Conservation (phyloP, 2,329 filamentous ascomycete species). For the Pyrenophora graminea region DNA sequence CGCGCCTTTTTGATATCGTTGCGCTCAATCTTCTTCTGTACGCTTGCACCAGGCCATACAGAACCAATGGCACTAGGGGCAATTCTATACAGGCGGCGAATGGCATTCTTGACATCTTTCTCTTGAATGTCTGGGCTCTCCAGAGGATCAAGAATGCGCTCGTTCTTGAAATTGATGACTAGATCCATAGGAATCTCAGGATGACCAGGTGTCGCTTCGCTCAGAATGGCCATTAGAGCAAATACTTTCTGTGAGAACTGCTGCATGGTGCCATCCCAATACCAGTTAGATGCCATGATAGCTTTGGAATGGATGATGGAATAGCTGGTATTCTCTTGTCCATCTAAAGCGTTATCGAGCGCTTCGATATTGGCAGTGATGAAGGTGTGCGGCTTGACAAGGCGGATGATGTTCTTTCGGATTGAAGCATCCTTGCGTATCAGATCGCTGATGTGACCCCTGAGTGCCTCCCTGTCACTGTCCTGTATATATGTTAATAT, state of each 20-base stretch:
- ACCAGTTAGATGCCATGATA: not conserved
- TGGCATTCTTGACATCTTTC: not conserved
- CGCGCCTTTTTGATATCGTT: no score
- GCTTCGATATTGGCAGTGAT: not conserved
- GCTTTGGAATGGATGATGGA: not conserved
- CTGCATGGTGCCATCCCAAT: no score
- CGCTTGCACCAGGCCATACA: not conserved
- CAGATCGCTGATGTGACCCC: not conserved
- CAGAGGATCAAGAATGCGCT: not conserved
- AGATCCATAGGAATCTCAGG: not conserved
- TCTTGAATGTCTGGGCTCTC: not conserved
- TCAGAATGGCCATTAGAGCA: not conserved
- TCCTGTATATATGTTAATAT: not conserved
- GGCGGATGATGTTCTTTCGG: not conserved
- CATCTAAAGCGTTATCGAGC: not conserved
- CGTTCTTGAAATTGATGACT: not conserved
- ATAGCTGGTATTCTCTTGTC: not conserved
- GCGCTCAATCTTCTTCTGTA: not conserved
- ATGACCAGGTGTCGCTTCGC: not conserved
- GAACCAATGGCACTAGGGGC: not conserved
- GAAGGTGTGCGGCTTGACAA: not conserved
- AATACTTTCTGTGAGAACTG: not conserved
- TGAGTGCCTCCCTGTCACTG: not conserved
- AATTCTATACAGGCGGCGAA: not conserved
- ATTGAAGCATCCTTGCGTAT: not conserved